Evolutionary conservation across 768 basidiomycete species (phyloP), one percentile per base, ranked within the genome.

Genomic region (Xerocomellus amylosporus): DNA sequence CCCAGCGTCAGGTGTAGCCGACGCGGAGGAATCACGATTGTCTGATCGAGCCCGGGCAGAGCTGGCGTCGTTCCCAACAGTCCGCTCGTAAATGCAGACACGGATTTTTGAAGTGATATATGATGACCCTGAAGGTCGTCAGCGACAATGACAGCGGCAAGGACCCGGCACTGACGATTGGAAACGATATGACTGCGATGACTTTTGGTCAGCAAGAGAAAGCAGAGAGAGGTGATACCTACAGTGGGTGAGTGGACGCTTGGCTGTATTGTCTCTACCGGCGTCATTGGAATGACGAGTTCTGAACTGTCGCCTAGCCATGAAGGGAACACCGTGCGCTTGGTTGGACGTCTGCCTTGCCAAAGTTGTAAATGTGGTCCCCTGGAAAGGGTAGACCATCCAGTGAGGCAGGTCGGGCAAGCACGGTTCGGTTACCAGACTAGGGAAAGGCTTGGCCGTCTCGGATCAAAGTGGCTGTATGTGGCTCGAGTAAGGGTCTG

Each of bases 1-100:
- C 88, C 88, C 2, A 91, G 71, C 0, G 88, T 90, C 53, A 90
- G 69, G 67, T 91, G 88, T 40, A 90, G 69, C n/a, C 87, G 68
- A 10, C 78, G 75, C 0, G 77, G 69, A 8, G 74, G 74, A 51
- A 89, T 77, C 49, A 87, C 67, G 59, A 90, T 81, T 3, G 79
- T 75, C 9, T 61, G 63, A 67, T 91, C 85, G 5, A 91, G 72
- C 1, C 89, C 89, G 0, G 74, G 65, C 58, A 58, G 53, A 48
- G 52, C 71, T 74, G 61, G 67, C 13, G 51, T 46, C 34, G 55
- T 46, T 24, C 48, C 54, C 1, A 72, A 33, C 40, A 71, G 41
- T n/a, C 49, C 56, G 28, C n/a, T 46, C 22, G 71, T 67, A 40
- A 84, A 81, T 0, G 67, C 51, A 7, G 67, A 57, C 1, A 84